phyloP scores from a whole-genome alignment of 768 basidiomycete genomes.

The Postia placenta region DNA sequence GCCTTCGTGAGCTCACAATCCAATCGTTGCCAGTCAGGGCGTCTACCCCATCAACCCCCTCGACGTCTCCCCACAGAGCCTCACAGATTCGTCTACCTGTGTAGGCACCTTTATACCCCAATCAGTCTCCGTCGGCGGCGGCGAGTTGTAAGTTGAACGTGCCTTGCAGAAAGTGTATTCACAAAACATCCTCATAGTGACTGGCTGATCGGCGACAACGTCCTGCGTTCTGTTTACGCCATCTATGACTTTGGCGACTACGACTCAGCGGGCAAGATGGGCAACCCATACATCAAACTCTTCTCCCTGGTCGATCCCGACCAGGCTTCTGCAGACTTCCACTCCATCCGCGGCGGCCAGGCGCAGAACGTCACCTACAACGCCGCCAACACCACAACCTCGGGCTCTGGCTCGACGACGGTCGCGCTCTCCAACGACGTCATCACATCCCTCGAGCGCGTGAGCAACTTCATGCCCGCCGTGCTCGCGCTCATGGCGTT shows the following conservation, averaged over 20 bases:
- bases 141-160: constrained; percentile 53
- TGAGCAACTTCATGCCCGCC: constrained; percentile 63
- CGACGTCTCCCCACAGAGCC: constrained; percentile 52
- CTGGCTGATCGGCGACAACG: constrained; percentile 78
- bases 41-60: constrained; percentile 77
- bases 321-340: constrained; percentile 68
- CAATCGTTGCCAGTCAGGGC: constrained; percentile 44
- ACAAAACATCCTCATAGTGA: constrained; percentile 40
- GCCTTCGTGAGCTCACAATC: neutral
- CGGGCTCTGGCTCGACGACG: constrained; percentile 34
- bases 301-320: constrained; percentile 64
- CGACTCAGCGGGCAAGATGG: constrained; percentile 55
- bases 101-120: constrained; percentile 74
- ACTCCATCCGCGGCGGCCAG: constrained; percentile 56
- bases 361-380: constrained; percentile 65
- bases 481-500: constrained; percentile 73
- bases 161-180: constrained; percentile 2
- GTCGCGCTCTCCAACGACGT: constrained; percentile 56
- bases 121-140: constrained; percentile 46
- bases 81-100: constrained; percentile 44
- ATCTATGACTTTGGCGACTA: constrained; percentile 85
- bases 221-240: constrained; percentile 77
- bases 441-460: constrained; percentile 51
- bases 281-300: constrained; percentile 73
- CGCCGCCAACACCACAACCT: constrained; percentile 30